Base-by-base conservation (phyloP, 768 basidiomycete genomes). In the Tulasnella sp. region DNA sequence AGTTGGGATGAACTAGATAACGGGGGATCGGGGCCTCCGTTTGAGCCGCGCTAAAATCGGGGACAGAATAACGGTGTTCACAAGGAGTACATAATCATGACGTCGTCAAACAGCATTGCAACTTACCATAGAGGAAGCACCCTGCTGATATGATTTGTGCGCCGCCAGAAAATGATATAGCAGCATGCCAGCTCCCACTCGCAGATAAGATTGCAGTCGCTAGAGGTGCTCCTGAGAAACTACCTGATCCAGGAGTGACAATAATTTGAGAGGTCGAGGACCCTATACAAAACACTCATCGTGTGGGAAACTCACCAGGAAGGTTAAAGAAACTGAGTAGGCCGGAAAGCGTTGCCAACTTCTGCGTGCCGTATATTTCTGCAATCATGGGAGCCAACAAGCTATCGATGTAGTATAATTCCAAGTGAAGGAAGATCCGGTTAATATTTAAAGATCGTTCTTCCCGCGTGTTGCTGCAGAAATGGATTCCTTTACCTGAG, bases 191-290 rank as follows among this genome's bases (percentile, higher is more conserved):
- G 60, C 68, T 67, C 24, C 65, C 65, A 4, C 70, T 69, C 9
- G 63, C 65, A 42, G 66, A 59, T 32, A 72, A 67, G 30, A 74
- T 67, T 2, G 67, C 70, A 26, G 70, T 70, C 2, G 67, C 69
- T n/a, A 73, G 64, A 2, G 73, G 69, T 13, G 71, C 67, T 1
- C 71, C 71, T 2, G 69, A 65, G 1, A 70, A 61, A 61, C 72
- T 68, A n/a, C 61, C 61, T 62, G 32, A 34, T 24, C 3, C 32
- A 30, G 7, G n/a, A n/a, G n/a, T n/a, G n/a, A n/a, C n/a, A n/a
- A n/a, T n/a, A n/a, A 23, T 26, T 2, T 3, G 27, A 21, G 8
- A n/a, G 30, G n/a, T 26, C 15, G 43, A 45, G 19, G 27, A 26
- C 7, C 30, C 30, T n/a, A 1, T n/a, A n/a, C 15, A 10, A 10